A percentile compares a stretch with the other conserved stretches of the same genome.
phyloP scores from a whole-genome alignment of 2,329 filamentous ascomycete genomes.

The Scorias spongiosa region DNA sequence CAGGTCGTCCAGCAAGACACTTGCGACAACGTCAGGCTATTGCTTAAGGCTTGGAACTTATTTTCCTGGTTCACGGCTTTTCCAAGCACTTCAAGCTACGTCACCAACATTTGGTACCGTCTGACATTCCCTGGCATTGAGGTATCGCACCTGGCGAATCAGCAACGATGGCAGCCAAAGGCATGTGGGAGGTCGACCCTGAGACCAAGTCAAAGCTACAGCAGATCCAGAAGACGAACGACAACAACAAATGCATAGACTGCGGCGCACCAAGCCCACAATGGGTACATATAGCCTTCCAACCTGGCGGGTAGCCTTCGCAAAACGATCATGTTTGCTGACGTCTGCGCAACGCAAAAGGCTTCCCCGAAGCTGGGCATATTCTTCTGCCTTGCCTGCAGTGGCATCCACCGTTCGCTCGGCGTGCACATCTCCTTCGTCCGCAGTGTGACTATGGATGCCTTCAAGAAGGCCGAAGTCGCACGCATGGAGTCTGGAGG shows the following conservation, averaged over 20 bases:
- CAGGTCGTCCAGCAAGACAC: no score
- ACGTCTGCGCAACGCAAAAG: slow-evolving; percentile 19
- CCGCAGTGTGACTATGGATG: slow-evolving; percentile 94
- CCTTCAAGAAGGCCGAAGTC: slow-evolving; percentile 86
- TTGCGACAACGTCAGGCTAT: no score
- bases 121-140: no score
- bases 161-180: not conserved
- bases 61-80: no score
- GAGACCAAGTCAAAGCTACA: slow-evolving; percentile 93
- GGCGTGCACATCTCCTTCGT: slow-evolving; percentile 98
- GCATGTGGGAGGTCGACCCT: slow-evolving; percentile 96
- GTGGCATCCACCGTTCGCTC: slow-evolving; percentile 82
- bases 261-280: slow-evolving; percentile 91
- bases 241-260: slow-evolving; percentile 86
- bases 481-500: slow-evolving; percentile 86
- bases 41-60: no score
- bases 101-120: no score
- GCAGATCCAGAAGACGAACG: slow-evolving; percentile 76
- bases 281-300: slow-evolving; percentile 53
- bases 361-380: slow-evolving; percentile 89
- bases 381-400: slow-evolving; percentile 96
- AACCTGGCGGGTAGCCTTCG: not conserved
- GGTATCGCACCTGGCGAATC: not conserved
- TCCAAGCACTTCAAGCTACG: no score
- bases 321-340: no score